Percentiles rank a stretch among this genome's conserved stretches.
These are phyloP conservation scores for Candolleomyces efflorescens DNA, from an alignment of 768 basidiomycete genomes.

Conservation along the genomic window DNA sequence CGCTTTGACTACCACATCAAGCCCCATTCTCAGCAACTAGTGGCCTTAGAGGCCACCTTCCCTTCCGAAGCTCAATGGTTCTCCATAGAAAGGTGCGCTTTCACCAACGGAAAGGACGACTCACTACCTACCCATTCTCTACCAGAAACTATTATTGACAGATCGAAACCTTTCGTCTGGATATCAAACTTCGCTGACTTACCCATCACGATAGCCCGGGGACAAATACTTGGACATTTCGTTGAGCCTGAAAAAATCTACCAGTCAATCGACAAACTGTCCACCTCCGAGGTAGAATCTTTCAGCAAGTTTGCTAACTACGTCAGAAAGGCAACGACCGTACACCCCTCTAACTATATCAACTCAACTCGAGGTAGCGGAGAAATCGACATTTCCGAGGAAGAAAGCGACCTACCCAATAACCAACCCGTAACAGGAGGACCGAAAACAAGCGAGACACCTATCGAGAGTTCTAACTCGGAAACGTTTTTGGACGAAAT, in stretches of 20 bases:
- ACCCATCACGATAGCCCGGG: background rate
- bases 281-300: background rate
- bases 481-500: slow-evolving; percentile 1
- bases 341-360: background rate
- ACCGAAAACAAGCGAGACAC: background rate
- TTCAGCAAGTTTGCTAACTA: background rate
- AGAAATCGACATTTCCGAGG: background rate
- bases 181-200: background rate
- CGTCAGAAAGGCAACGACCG: background rate
- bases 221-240: background rate
- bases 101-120: too few species aligned
- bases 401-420: too few species aligned
- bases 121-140: too few species aligned
- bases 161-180: background rate
- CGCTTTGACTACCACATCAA: too few species aligned
- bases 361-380: background rate
- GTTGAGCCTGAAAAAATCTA: background rate
- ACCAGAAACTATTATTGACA: too few species aligned
- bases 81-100: too few species aligned
- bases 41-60: too few species aligned
- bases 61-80: too few species aligned
- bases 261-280: background rate
- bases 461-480: background rate
- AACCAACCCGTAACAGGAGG: background rate
- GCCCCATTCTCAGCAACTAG: too few species aligned